Evolutionary conservation across 495 filamentous ascomycete genomes (phyloP), one percentile per base, ranked within the genome.

Genomic region (Clohesyomyces aquaticus): DNA sequence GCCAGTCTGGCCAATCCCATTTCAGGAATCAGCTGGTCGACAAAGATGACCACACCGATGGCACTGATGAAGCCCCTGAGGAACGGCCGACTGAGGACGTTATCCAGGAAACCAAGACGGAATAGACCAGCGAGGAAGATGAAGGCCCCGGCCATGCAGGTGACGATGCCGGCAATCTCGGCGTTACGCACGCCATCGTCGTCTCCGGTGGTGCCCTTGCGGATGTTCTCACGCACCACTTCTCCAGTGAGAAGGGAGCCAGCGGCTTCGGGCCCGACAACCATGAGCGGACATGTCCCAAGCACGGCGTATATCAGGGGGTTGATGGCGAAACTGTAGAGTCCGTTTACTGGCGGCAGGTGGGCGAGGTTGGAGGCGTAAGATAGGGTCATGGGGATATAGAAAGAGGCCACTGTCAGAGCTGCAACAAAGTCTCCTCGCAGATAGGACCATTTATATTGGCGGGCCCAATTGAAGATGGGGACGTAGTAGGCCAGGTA

Each of bases 341-440:
- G 81, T n/a, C 94, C 94, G 71, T 96, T 91, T 75, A 98, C 91
- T 0, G 94, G 87, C 9, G 93, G 92, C 16, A 96, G 85, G 70
- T 98, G 93, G 6, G 88, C 94, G 41, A 99, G 85, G 74, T 98
- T 99, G 26, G 88, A 85, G n/a, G 93, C 91, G 61, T 92, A 83
- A 3, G 93, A 97, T 26, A 99, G 83, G 0, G 93, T 87, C 93
- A 99, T 97, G 25, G 94, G 94, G 38, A 99, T 90, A 71, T 99
- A 99, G 78, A 99, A 92, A 14, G 92, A 96, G 0, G 93, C 91
- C 76, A 99, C 87, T 1, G 94, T 97, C 55, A 98, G 74, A 47
- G 89, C 82, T 12, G 94, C 92, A 10, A 92, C 80, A 28, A 97
- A 79, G 77, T 99, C 94, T 28, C 95, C 94, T 66, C 87, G 82